A percentile compares a stretch with the other conserved stretches of the same genome.
Evolutionary conservation across 2,329 filamentous ascomycete species (phyloP).

Genomic region (Aspergillus nomiae): DNA sequence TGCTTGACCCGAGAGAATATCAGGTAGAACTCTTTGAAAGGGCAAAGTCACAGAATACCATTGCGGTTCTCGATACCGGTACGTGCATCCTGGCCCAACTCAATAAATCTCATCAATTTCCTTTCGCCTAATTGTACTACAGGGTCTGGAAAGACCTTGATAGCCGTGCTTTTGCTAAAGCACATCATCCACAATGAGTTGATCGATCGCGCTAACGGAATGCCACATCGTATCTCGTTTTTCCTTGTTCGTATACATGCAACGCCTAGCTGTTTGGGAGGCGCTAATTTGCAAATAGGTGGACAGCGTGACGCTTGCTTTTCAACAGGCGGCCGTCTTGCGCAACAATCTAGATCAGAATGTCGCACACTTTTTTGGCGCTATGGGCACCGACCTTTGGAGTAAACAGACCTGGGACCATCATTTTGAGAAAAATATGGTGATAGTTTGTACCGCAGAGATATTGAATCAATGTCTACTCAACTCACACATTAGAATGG

Average conservation of each 20-base stretch:
- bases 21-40: constrained; percentile 88
- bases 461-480: constrained; percentile 77
- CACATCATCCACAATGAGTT: constrained; percentile 78
- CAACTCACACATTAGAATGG: constrained; percentile 77
- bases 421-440: constrained; percentile 67
- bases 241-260: constrained; percentile 64
- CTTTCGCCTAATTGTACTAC: constrained; percentile 3
- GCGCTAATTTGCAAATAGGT: constrained; percentile 52
- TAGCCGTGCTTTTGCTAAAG: constrained; percentile 81
- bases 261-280: neutral
- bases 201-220: constrained; percentile 64
- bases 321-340: constrained; percentile 84
- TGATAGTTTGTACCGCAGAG: constrained; percentile 89
- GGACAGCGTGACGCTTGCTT: constrained; percentile 85
- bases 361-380: constrained; percentile 73
- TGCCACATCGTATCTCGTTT: constrained; percentile 70
- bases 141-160: constrained; percentile 95
- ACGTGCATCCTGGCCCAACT: neutral
- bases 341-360: constrained; percentile 77
- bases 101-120: neutral
- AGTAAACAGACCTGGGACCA: constrained; percentile 61
- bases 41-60: constrained; percentile 81
- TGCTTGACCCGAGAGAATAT: constrained; percentile 81
- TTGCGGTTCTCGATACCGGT: constrained; percentile 93
- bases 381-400: constrained; percentile 65